A percentile compares a stretch with the other conserved stretches of the same genome.
Evolutionary conservation across 1,284 basidiomycete species (phyloP).

Genomic region (Heliocybe sulcata): DNA sequence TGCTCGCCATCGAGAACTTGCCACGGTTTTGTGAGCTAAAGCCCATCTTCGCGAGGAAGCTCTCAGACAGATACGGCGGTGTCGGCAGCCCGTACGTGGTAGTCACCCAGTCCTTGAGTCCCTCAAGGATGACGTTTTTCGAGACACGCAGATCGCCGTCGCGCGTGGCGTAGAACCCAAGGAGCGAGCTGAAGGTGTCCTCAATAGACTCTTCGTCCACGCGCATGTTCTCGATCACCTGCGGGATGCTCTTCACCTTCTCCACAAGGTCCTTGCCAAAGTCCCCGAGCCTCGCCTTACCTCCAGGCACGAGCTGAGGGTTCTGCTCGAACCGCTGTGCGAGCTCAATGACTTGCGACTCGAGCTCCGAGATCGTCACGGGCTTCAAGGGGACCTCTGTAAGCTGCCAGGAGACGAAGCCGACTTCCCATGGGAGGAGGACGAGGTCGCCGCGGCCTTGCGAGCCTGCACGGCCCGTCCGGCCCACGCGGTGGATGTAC

Average conservation of each 20-base stretch:
- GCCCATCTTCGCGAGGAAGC: constrained; percentile 37
- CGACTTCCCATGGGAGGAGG: constrained; percentile 77
- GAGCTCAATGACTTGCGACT: constrained; percentile 41
- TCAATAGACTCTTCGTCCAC: constrained; percentile 51
- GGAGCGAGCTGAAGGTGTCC: constrained; percentile 62
- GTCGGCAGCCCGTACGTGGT: constrained; percentile 40
- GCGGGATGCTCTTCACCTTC: constrained; percentile 11
- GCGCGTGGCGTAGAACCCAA: constrained; percentile 74
- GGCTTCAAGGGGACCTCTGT: constrained; percentile 68
- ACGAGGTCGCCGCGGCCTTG: constrained; percentile 85
- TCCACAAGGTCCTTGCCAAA: constrained; percentile 8
- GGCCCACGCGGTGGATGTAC: constrained; percentile 90
- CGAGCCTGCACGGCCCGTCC: constrained; percentile 76
- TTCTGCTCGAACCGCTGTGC: constrained; percentile 44
- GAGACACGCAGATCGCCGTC: constrained; percentile 40
- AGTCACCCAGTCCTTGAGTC: constrained; percentile 61
- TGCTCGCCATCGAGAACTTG: background rate
- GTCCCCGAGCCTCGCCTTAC: background rate
- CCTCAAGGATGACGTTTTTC: constrained; percentile 46
- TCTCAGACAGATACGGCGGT: constrained; percentile 41
- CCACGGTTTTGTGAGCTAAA: constrained; percentile 5
- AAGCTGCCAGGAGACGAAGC: constrained; percentile 64
- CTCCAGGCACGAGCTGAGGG: constrained; percentile 21
- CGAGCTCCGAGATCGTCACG: constrained; percentile 43
- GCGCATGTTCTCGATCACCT: constrained; percentile 25